These are phyloP conservation scores for Chaetomium globosum DNA, from an alignment of 2,329 filamentous ascomycete species.

Conservation along the genomic window DNA sequence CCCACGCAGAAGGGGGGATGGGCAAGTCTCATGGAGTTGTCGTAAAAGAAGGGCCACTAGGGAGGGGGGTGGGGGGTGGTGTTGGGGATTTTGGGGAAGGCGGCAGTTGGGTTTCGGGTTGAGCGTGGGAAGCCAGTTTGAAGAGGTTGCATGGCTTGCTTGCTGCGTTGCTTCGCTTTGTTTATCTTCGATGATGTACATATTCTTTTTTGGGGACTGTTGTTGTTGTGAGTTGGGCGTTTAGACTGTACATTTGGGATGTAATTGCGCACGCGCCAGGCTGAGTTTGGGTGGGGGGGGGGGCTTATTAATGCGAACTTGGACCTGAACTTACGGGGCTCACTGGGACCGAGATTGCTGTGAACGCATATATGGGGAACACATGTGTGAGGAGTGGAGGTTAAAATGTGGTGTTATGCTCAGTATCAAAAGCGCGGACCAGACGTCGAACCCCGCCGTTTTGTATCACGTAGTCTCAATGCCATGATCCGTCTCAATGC, in stretches of 20 bases:
- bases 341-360: not conserved
- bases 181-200: not conserved
- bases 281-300: not conserved
- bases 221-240: not conserved
- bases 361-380: not conserved
- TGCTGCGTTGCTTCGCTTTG: not conserved
- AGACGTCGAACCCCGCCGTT: too few relatives aligned
- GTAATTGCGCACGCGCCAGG: not conserved
- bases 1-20: conserved; percentile 28
- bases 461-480: too few relatives aligned
- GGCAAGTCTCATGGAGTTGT: conserved; percentile 30
- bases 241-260: conserved; percentile 10
- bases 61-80: not conserved
- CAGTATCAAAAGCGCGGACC: too few relatives aligned
- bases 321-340: not conserved
- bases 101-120: not conserved
- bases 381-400: not conserved
- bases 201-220: not conserved
- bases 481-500: too few relatives aligned
- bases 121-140: not conserved
- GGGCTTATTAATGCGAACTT: not conserved
- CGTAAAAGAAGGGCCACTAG: not conserved
- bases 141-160: too few relatives aligned
- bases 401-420: not conserved
- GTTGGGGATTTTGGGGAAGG: not conserved